phyloP scores from a whole-genome alignment of 2,329 filamentous ascomycete genomes.

The Curvularia eragrostidis region DNA sequence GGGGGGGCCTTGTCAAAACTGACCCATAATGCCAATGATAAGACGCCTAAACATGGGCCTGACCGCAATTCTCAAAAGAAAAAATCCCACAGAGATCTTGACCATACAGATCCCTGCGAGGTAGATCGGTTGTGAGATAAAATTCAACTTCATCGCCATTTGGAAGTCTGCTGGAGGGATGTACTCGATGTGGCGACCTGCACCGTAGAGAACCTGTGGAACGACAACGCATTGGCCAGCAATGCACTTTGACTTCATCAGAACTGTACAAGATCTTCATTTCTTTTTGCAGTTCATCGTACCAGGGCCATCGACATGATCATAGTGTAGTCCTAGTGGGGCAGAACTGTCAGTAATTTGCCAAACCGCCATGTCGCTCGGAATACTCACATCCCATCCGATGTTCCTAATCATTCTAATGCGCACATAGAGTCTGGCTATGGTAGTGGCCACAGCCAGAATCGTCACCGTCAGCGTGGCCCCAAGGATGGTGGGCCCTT shows the following conservation, averaged over 20 bases:
- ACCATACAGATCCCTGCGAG: slow-evolving; percentile 55
- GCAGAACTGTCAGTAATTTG: slow-evolving; percentile 15
- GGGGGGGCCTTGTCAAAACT: slow-evolving; percentile 17
- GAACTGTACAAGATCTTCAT: not conserved
- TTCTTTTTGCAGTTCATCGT: slow-evolving; percentile 2
- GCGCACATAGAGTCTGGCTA: slow-evolving; percentile 58
- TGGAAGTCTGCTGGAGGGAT: slow-evolving; percentile 46
- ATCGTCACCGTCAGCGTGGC: slow-evolving; percentile 52
- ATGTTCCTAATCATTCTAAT: slow-evolving; percentile 57
- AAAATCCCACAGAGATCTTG: slow-evolving; percentile 59
- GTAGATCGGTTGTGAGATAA: slow-evolving; percentile 57
- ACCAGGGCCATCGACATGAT: slow-evolving; percentile 49
- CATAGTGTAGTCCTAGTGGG: slow-evolving; percentile 53
- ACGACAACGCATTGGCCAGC: slow-evolving; percentile 52
- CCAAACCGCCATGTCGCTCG: not conserved
- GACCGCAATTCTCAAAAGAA: slow-evolving; percentile 56
- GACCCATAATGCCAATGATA: slow-evolving; percentile 55
- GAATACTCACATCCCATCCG: slow-evolving; percentile 56
- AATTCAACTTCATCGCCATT: slow-evolving; percentile 56
- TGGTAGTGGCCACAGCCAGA: slow-evolving; percentile 51
- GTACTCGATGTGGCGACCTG: slow-evolving; percentile 56
- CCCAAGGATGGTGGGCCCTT: slow-evolving; percentile 50
- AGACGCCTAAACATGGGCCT: slow-evolving; percentile 51
- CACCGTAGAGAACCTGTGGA: slow-evolving; percentile 53
- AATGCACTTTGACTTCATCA: slow-evolving; percentile 40